Evolutionary conservation across 768 basidiomycete genomes (phyloP), one percentile per base, ranked within the genome.

Genomic region (Phallus indusiatus): DNA sequence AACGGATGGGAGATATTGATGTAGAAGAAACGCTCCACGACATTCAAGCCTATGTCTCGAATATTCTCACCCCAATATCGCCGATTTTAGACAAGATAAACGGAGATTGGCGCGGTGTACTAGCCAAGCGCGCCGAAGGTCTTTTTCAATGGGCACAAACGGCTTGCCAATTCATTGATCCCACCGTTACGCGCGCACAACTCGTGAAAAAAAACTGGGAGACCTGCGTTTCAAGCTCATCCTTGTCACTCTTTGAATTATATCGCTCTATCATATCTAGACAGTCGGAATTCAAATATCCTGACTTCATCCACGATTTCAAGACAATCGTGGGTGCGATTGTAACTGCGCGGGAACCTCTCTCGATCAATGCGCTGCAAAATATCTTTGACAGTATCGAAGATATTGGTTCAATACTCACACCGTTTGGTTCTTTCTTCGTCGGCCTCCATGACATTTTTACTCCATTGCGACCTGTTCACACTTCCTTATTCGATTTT

Each of bases 121-220:
- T 72, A 10, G 65, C 66, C 10, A 52, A n/a, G 5, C 65, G 64
- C 14, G 69, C 71, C 2, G 70, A 64, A 5, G 70, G 69, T n/a
- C 54, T 72, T 5, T 71, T 71, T 54, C 65, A 70, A 35, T 71
- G 67, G 67, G 70, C 70, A 17, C 62, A 62, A 18, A 71, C 69
- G 7, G 55, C 61, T 2, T 70, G 69, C 62, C 56, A 52, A 11
- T 68, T 64, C 24, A 67, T 71, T 28, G 56, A 64, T 50, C 28
- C 52, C 55, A 51, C 34, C 20, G 58, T 59, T 20, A 56, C 49
- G 55, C 16, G 17, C 7, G 48, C 47, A 21, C 18, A 18, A 28
- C 17, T 48, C 20, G 21, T 10, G 9, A 16, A 16, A 35, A 14
- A 28, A 10, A 53, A 18, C 4, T n/a, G 57, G 47, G 55, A 54